A percentile compares a stretch with the other conserved stretches of the same genome.
These are phyloP conservation scores for Eruca vesicaria DNA, from an alignment of 441 rosid genomes.

Conservation along the genomic window DNA sequence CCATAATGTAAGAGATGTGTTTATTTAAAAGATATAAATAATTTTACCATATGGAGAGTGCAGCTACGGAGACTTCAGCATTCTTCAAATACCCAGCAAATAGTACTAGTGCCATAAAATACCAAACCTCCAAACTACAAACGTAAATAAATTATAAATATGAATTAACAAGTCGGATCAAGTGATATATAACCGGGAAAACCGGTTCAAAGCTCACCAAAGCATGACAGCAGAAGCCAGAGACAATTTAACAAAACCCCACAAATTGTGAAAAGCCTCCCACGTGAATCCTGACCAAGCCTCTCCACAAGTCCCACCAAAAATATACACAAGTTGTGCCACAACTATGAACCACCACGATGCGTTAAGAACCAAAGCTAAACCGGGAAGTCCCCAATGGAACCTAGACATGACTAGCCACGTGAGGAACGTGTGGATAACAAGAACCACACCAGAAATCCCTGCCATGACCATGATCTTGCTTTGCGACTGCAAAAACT, in stretches of 20 bases:
- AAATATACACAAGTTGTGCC: slow-evolving; percentile 40
- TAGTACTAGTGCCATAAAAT: slow-evolving; percentile 61
- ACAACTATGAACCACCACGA: slow-evolving; percentile 48
- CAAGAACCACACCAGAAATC: slow-evolving; percentile 39
- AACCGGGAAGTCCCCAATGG: slow-evolving; percentile 42
- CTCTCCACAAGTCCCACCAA: slow-evolving; percentile 40
- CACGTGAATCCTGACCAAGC: slow-evolving; percentile 46
- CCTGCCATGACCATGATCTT: slow-evolving; percentile 46
- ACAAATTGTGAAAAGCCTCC: slow-evolving; percentile 45
- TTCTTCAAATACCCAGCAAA: slow-evolving; percentile 72
- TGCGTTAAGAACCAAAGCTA: slow-evolving; percentile 42
- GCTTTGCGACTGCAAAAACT: slow-evolving; percentile 49
- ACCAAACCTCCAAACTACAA: slow-evolving; percentile 69
- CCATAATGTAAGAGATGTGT: slow-evolving; percentile 15
- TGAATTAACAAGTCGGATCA: background rate
- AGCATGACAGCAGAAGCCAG: slow-evolving; percentile 56
- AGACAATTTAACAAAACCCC: slow-evolving; percentile 48
- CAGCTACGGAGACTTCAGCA: slow-evolving; percentile 70
- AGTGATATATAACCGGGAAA: background rate
- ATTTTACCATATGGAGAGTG: slow-evolving; percentile 64
- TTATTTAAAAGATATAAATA: background rate
- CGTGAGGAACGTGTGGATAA: slow-evolving; percentile 37
- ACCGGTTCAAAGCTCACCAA: slow-evolving; percentile 33
- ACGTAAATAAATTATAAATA: background rate
- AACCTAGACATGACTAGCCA: slow-evolving; percentile 39